Evolutionary conservation across 1,284 basidiomycete genomes (phyloP), one percentile per base, ranked within the genome.

Genomic region (Ganoderma meredithae): DNA sequence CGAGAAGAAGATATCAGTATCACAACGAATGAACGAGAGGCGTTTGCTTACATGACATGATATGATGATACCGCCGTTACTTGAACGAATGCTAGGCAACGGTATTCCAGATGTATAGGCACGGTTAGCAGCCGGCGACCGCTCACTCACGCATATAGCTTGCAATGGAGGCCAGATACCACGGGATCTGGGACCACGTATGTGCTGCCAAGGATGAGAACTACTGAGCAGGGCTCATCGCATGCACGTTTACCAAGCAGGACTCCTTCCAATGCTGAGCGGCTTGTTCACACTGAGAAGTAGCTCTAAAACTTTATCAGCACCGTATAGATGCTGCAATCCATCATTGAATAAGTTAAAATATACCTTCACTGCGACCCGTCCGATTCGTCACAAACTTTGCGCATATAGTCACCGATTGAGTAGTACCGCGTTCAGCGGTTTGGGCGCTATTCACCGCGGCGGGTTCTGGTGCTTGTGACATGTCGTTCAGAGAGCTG

Each of bases 81-180:
- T 88, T n/a, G 91, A 90, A 59, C 83, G 84, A 63, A 94, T 87
- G 12, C 92, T 90, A 66, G 33, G 72, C 22, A 1, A 41, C 1
- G 9, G 13, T 25, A 1, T 5, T 25, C 22, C 22, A 60, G 58
- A 41, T 15, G 36, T 17, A 12, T 22, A 39, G 13, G 22, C n/a
- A 43, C 7, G 13, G 3, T 4, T 8, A 15, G n/a, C 15, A 12
- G 10, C 39, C 22, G 12, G n/a, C 15, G 7, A n/a, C 39, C 39
- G 22, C n/a, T 15, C 9, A 79, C 82, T 72, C 70, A 91, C 91
- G 89, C 93, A 83, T 92, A 90, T 83, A 94, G 77, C 76, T 91
- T 92, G 84, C 91, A 94, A 75, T 94, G 92, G 22, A 91, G 71
- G 56, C 83, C 86, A 6, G 91, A 93, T 25, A 92, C 86, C 39